A percentile compares a stretch with the other conserved stretches of the same genome.
These are phyloP conservation scores for Larix kaempferi DNA, from an alignment of 75 land plant genomes.

Conservation along the genomic window DNA sequence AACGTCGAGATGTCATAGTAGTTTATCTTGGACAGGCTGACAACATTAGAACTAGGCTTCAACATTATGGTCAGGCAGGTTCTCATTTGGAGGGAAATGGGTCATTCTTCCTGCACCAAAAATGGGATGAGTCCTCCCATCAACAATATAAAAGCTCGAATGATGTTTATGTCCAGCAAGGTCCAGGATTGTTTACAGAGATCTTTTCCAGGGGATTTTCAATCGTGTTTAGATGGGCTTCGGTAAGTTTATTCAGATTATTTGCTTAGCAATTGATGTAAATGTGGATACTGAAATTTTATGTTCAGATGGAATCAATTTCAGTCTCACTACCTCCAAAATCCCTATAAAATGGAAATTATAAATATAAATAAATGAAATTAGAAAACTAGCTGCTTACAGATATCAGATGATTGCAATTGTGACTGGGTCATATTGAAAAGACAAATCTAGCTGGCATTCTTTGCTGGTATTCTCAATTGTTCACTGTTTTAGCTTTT, in stretches of 20 bases:
- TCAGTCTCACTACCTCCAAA: background rate
- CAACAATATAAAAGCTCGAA: background rate
- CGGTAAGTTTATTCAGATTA: slow-evolving; percentile 39
- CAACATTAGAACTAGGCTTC: slow-evolving; percentile 64
- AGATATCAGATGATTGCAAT: background rate
- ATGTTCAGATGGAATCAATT: background rate
- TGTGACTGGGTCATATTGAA: background rate
- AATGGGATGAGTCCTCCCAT: background rate
- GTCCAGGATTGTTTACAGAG: slow-evolving; percentile 65
- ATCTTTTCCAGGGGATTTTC: slow-evolving; percentile 61
- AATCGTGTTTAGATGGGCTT: slow-evolving; percentile 70
- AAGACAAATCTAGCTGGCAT: too few species aligned
- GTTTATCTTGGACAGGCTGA: slow-evolving; percentile 89
- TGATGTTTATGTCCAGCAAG: slow-evolving; percentile 13
- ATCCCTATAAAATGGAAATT: background rate
- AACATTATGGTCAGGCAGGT: slow-evolving; percentile 75
- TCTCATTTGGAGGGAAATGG: slow-evolving; percentile 64
- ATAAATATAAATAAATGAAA: background rate
- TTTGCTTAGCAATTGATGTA: background rate
- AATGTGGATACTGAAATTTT: background rate
- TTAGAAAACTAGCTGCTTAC: background rate
- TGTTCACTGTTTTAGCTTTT: too few species aligned
- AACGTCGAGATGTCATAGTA: slow-evolving; percentile 31
- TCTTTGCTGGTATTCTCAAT: too few species aligned
- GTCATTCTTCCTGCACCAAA: background rate